A percentile compares a stretch with the other conserved stretches of the same genome.
Evolutionary conservation across 2,329 filamentous ascomycete species (phyloP).

Genomic region (Blastomyces silverae): DNA sequence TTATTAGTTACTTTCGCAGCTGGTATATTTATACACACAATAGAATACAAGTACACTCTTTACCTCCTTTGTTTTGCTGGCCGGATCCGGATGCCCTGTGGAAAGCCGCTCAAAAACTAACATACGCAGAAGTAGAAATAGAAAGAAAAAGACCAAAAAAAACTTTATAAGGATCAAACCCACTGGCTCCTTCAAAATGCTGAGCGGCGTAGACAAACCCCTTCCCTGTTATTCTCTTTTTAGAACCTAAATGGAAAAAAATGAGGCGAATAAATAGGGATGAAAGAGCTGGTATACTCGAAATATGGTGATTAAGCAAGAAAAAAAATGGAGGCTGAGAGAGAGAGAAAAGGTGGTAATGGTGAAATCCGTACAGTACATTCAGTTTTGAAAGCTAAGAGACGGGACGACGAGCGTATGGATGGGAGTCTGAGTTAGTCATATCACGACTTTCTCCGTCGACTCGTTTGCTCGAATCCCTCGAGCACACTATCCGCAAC

Average conservation of each 20-base stretch:
- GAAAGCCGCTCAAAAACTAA: not conserved
- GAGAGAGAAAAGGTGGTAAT: not conserved
- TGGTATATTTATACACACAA: not conserved
- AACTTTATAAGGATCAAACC: not conserved
- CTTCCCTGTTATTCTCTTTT: conserved; percentile 8
- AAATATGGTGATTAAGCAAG: not conserved
- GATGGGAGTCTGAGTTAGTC: not conserved
- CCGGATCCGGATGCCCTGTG: not conserved
- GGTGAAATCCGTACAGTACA: not conserved
- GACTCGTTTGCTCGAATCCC: conserved; percentile 42
- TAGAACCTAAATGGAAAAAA: conserved; percentile 7
- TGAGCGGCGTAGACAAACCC: conserved; percentile 5
- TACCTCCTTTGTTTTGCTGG: not conserved
- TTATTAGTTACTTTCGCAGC: not conserved
- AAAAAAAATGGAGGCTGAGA: not conserved
- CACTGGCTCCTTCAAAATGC: conserved; percentile 8
- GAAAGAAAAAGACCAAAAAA: not conserved
- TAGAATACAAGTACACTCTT: conserved; percentile 3
- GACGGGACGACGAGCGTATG: not conserved
- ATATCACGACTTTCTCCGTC: conserved; percentile 27
- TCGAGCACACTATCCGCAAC: conserved; percentile 46
- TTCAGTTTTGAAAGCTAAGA: not conserved
- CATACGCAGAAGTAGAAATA: not conserved
- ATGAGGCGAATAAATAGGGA: not conserved
- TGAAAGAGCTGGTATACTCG: not conserved